A percentile compares a stretch with the other conserved stretches of the same genome.
phyloP scores from a whole-genome alignment of 768 basidiomycete genomes.

The Suillus discolor region DNA sequence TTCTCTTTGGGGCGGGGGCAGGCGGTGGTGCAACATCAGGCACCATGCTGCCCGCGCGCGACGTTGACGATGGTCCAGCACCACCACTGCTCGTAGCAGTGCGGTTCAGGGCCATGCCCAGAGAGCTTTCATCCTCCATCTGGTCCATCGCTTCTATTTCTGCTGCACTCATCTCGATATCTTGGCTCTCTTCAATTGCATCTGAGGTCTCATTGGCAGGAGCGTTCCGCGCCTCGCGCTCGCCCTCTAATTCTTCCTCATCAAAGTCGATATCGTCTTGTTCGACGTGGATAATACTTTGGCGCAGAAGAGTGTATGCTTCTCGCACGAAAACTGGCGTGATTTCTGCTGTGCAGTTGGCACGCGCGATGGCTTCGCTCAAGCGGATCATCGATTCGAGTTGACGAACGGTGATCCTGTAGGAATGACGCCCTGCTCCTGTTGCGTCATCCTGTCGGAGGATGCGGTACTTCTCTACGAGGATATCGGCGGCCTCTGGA shows the following conservation, averaged over 20 bases:
- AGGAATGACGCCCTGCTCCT: conserved; percentile 88
- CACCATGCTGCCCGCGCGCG: conserved; percentile 27
- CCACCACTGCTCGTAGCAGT: conserved; percentile 39
- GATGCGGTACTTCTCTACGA: conserved; percentile 94
- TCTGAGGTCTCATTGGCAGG: conserved; percentile 37
- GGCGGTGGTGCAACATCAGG: conserved; percentile 37
- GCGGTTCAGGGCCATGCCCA: conserved; percentile 37
- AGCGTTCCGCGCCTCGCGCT: conserved; percentile 42
- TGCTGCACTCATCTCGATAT: conserved; percentile 65
- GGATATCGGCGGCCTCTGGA: conserved; percentile 85
- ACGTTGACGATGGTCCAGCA: conserved; percentile 34
- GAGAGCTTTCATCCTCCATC: conserved; percentile 50
- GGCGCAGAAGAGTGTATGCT: conserved; percentile 89
- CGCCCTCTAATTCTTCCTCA: conserved; percentile 76
- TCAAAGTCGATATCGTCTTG: conserved; percentile 99
- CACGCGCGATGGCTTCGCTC: conserved; percentile 95
- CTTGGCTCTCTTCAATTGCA: conserved; percentile 53
- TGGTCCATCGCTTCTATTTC: conserved; percentile 57
- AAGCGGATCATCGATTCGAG: conserved; percentile 98
- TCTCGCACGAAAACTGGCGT: conserved; percentile 93
- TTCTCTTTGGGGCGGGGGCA: conserved; percentile 57
- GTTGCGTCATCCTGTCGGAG: conserved; percentile 91
- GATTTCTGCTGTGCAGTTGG: conserved; percentile 97
- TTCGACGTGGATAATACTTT: conserved; percentile 99
- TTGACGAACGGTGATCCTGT: conserved; percentile 97